phyloP scores from a whole-genome alignment of 2,329 filamentous ascomycete species.

The Lomentospora prolificans region DNA sequence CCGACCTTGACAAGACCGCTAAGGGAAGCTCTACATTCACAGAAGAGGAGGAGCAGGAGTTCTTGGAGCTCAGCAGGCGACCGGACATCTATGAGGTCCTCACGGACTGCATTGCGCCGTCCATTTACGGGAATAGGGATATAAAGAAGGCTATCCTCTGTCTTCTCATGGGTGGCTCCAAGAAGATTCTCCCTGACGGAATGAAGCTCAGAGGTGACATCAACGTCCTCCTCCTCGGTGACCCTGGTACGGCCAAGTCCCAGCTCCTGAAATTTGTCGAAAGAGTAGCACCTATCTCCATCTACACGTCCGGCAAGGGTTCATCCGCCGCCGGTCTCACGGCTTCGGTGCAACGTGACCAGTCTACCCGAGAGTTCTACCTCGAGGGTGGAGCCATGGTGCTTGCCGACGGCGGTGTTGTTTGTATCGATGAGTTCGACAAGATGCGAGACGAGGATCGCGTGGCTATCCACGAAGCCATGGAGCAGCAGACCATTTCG shows the following conservation, averaged over 20 bases:
- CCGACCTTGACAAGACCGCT: constrained; percentile 78
- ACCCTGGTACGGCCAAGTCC: constrained; percentile 96
- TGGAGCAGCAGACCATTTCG: constrained; percentile 99
- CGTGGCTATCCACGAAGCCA: constrained; percentile 97
- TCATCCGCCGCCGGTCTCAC: constrained; percentile 96
- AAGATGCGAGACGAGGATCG: constrained; percentile 99
- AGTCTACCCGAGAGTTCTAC: constrained; percentile 89
- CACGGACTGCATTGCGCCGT: constrained; percentile 86
- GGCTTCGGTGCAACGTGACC: constrained; percentile 89
- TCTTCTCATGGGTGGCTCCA: constrained; percentile 85
- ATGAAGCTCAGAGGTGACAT: constrained; percentile 98
- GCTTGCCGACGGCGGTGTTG: constrained; percentile 88
- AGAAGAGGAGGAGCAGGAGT: constrained; percentile 96
- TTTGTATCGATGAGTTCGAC: constrained; percentile 98
- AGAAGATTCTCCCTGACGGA: constrained; percentile 94
- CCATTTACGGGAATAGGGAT: constrained; percentile 90
- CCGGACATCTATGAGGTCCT: constrained; percentile 90
- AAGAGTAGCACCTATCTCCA: constrained; percentile 89
- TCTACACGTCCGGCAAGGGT: constrained; percentile 97
- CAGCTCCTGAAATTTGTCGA: constrained; percentile 96
- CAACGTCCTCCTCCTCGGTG: constrained; percentile 91
- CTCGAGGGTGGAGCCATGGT: constrained; percentile 98
- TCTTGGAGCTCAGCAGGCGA: constrained; percentile 77
- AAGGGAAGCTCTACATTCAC: constrained; percentile 64
- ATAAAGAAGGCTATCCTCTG: constrained; percentile 98